phyloP scores from a whole-genome alignment of 2,329 filamentous ascomycete species.

The Fusarium longipes region DNA sequence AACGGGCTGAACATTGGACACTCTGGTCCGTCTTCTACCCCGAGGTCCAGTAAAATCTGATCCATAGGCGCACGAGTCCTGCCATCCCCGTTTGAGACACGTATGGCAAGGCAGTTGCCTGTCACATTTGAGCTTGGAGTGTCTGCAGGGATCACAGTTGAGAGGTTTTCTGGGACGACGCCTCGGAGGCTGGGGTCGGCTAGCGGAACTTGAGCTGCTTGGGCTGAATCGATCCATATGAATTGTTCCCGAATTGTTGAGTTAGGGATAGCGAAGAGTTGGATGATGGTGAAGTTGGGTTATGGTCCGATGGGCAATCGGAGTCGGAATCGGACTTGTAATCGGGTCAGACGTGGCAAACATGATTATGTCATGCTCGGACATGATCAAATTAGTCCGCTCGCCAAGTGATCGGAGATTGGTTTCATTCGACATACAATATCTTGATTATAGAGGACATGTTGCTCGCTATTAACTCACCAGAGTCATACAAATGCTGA shows the following conservation, averaged over 20 bases:
- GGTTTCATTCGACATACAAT: too few species aligned
- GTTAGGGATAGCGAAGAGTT: background rate
- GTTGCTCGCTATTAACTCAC: too few species aligned
- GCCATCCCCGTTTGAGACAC: conserved; percentile 22
- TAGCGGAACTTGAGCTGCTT: background rate
- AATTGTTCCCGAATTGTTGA: background rate
- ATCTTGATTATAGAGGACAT: too few species aligned
- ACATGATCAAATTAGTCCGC: rapidly evolving
- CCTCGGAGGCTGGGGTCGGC: background rate
- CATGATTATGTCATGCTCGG: background rate
- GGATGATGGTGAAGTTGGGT: background rate
- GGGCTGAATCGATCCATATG: conserved; percentile 5
- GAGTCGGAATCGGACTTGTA: background rate
- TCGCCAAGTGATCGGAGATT: background rate
- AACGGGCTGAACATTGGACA: background rate
- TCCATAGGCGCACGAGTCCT: conserved; percentile 2
- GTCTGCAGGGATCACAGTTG: conserved; percentile 22
- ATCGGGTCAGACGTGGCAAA: background rate
- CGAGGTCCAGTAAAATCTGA: background rate
- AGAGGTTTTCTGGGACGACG: conserved; percentile 18
- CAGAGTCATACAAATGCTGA: too few species aligned
- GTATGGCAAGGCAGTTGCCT: conserved; percentile 14
- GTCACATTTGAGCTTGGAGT: conserved; percentile 25
- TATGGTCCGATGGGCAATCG: background rate
- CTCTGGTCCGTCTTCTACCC: rapidly evolving